Base-by-base conservation (phyloP, 257 asterid species). In the Nicotiana paniculata region DNA sequence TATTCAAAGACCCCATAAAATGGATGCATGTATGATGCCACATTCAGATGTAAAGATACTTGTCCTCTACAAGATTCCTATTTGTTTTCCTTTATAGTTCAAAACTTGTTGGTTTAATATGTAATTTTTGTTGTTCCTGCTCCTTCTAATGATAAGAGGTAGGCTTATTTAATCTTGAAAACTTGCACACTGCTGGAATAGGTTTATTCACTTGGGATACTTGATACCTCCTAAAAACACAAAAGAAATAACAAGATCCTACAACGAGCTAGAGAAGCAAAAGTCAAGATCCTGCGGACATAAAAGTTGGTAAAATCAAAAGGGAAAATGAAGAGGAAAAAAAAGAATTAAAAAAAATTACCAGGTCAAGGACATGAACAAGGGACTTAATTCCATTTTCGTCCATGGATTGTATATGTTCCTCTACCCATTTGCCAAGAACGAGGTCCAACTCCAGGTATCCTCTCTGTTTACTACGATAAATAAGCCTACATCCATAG, bases 391-490 rank as follows among this genome's bases (percentile, higher is more conserved):
- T 88, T 81, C 98, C 90, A 88, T 54, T 84, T 90, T 90, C 93
- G 81, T 95, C 97, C 89, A 95, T 89, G 28, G 92, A 87, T 5
- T 84, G 91, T 84, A 93, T 92, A 86, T 95, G 86, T 68, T 93
- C 97, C 87, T 92, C 96, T 85, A 93, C 99, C 98, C 98, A 95
- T 82, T 88, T 93, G 9, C 99, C 99, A 86, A 95, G 84, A 89
- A 93, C 48, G 85, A 93, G 87, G 87, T 95, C 99, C 85, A 95
- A 93, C 91, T 95, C 99, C 61, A 95, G 89, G 82, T 77, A 95
- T 12, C 99, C 99, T 87, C 99, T 91, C 64, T 95, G 99, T 86
- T 91, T 95, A 89, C 99, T 95, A 89, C 98, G 90, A 69, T 93
- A 95, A 63, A 93, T 69, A 82, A 95, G 86, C 91, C 99, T 95